Base-by-base conservation (phyloP, 768 basidiomycete species). In the Russula abietina region DNA sequence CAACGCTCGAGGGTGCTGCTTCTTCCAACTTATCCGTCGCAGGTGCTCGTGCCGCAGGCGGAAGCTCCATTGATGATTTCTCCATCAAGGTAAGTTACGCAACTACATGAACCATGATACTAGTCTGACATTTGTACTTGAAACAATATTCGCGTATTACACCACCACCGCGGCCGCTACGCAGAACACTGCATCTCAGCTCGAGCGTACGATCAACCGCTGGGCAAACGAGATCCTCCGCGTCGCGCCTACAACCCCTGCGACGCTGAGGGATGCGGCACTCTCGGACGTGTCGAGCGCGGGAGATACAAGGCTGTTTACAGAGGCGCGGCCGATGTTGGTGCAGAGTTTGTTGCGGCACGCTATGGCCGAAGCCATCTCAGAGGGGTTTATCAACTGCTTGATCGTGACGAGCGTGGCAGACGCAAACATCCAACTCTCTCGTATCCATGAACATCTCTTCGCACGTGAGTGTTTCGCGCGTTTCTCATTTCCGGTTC, bases 371-470 rank as follows among this genome's bases (percentile, higher is more conserved):
- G 88, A 93, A 70, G 80, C 84, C 17, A 83, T 88, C 66, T 85
- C 85, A 22, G 83, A 89, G 66, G 91, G 89, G 48, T 80, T 93
- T 74, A 79, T 94, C 70, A 94, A 94, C 71, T 88, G 88, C 67
- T 80, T 93, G 59, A 85, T 93, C 69, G 87, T 93, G 62, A 93
- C 92, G 51, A 91, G 91, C 70, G 91, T 89, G 9, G 80, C 79
- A 50, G 92, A 94, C 57, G 87, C 92, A 30, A 94, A 94, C 69
- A 73, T 87, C 64, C 90, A 93, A 71, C 77, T 94, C 53, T 87
- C 91, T 26, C 81, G 89, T 5, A 90, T 94, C 60, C 92, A 94
- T 72, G 92, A 93, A 71, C 88, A 93, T 68, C 82, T 94, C 57
- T 93, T 94, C 68, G 79, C 86, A 28, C 83, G 92, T 91, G 70